Conservation (phyloP, 306 rosid genomes). For the Calophaca sinica region DNA sequence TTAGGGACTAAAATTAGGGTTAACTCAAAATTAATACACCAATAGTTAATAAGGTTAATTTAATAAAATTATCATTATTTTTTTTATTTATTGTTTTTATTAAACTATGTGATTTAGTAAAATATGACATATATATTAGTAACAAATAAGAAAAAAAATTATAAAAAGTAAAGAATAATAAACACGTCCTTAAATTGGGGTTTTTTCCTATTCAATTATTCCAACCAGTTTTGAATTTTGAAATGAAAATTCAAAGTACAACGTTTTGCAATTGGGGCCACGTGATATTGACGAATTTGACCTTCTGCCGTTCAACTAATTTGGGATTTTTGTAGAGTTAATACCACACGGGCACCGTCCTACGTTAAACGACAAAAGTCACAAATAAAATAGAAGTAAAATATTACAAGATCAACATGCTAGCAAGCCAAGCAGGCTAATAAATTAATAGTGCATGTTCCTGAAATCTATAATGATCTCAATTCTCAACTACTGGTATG, state of each 20-base stretch:
- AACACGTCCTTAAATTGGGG: neutral
- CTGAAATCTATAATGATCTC: conserved; percentile 8
- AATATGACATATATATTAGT: too few species aligned
- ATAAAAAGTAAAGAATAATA: neutral
- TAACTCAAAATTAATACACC: too few species aligned
- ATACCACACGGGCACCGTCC: conserved; percentile 4
- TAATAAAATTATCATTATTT: too few species aligned
- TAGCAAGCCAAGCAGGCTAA: neutral
- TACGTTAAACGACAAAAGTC: conserved; percentile 24
- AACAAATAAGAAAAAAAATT: too few species aligned
- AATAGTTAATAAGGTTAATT: too few species aligned
- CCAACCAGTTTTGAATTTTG: conserved; percentile 30
- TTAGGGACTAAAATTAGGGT: too few species aligned
- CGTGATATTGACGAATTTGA: conserved; percentile 37
- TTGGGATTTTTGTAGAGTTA: conserved; percentile 13
- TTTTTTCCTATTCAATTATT: too few species aligned
- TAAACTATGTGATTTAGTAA: too few species aligned
- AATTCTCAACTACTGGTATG: too few species aligned
- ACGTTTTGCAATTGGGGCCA: neutral
- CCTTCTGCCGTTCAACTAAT: conserved; percentile 13
- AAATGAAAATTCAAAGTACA: too few species aligned
- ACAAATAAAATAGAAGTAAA: neutral
- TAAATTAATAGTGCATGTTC: neutral
- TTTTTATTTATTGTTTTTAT: too few species aligned
- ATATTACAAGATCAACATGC: neutral